Base-by-base conservation (phyloP, 768 basidiomycete genomes). In the Auriscalpium microsporum region DNA sequence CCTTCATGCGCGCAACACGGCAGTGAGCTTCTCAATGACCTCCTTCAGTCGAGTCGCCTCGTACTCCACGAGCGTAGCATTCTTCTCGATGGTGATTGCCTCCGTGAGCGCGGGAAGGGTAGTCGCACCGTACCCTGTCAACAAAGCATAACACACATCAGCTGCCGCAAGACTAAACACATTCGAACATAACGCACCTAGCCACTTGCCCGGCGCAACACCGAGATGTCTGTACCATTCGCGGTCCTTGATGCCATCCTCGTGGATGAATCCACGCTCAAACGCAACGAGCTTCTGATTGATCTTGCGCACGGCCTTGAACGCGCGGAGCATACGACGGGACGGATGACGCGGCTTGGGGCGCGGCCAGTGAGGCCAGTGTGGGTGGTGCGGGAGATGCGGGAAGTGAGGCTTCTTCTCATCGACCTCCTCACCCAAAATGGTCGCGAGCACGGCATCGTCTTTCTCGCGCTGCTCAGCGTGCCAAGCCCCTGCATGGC, bases 141-240 rank as follows among this genome's bases (percentile, higher is more conserved):
- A 21, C 21, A 21, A 21, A 21, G 21, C 21, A 21, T 21, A 21
- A 28, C 28, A 28, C n/a, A n/a, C 28, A 28, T 28, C 35, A 54
- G 10, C 10, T 28, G 10, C 21, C n/a, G 4, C 11, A 28, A 37
- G 21, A 38, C 11, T 23, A 14, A 21, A 42, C 17, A 23, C 9
- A 11, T 38, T 50, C 23, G 14, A 28, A 23, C 17, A 53, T 36
- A n/a, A 69, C 78, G 61, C 61, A 87, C 87, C 86, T 42, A 86
- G 81, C 82, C 86, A 86, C 68, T 89, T 84, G 40, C 91, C 92
- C 34, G 93, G 92, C 3, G 92, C 90, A 45, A 92, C 88, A 48
- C 79, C 91, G 14, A 92, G 76, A 69, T 93, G 86, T 63, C 75
- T 82, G 67, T 87, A 95, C 92, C 92, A 94, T 66, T 90, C 86